phyloP scores from a whole-genome alignment of 2,329 filamentous ascomycete species.

The Sphaerulina musiva region DNA sequence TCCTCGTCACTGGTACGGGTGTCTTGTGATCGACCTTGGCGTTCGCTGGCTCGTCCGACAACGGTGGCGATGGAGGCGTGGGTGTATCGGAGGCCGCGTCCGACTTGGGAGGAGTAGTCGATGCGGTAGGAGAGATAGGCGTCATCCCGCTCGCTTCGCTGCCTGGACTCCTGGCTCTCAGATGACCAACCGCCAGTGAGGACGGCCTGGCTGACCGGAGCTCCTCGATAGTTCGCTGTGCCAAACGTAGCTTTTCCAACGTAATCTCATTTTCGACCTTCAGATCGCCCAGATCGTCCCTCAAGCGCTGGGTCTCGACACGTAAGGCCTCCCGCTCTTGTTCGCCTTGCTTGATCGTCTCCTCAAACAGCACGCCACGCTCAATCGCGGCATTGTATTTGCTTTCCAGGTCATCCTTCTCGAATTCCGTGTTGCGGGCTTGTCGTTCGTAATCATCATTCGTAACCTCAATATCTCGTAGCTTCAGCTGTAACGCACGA shows the following conservation, averaged over 20 bases:
- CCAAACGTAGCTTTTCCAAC: conserved; percentile 82
- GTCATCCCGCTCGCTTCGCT: conserved; percentile 56
- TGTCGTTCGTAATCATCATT: conserved; percentile 98
- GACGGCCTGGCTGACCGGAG: conserved; percentile 48
- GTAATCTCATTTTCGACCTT: conserved; percentile 93
- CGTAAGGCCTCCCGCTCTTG: conserved; percentile 83
- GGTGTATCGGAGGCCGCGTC: conserved; percentile 59
- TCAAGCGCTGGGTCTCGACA: conserved; percentile 82
- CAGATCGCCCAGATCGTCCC: conserved; percentile 85
- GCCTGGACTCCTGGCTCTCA: conserved; percentile 44
- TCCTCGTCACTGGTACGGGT: conserved; percentile 35
- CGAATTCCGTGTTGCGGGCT: conserved; percentile 74
- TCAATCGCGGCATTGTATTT: conserved; percentile 96
- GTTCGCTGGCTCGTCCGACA: conserved; percentile 74
- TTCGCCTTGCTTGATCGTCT: conserved; percentile 85
- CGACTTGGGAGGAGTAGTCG: conserved; percentile 72
- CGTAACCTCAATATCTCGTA: conserved; percentile 92
- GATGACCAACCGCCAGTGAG: conserved; percentile 42
- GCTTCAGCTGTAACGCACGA: conserved; percentile 69
- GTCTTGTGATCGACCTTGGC: conserved; percentile 36
- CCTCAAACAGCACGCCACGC: conserved; percentile 84
- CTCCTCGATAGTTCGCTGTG: conserved; percentile 47
- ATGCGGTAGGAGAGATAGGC: conserved; percentile 83
- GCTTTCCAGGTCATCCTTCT: conserved; percentile 93
- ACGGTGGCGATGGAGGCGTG: conserved; percentile 87